Percentiles rank a stretch among this genome's conserved stretches.
Evolutionary conservation across 306 rosid species (phyloP).

Genomic region (Inga laurina): DNA sequence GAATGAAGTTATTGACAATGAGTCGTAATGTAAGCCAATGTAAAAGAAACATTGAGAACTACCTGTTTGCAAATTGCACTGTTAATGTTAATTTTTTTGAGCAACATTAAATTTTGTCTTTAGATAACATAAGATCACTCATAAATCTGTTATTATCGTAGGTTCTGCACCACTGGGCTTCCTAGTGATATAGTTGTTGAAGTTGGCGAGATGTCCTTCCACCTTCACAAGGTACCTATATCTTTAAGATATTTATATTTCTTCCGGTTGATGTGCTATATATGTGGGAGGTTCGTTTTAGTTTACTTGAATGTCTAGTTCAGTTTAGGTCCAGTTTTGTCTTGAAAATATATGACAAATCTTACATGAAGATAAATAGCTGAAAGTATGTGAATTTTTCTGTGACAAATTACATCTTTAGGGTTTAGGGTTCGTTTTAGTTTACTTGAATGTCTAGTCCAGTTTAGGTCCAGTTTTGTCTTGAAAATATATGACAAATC

Average conservation of each 20-base stretch:
- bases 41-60: background rate
- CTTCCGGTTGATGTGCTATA: slow-evolving; percentile 21
- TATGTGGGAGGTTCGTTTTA: background rate
- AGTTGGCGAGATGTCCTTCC: slow-evolving; percentile 95
- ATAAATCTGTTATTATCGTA: slow-evolving; percentile 31
- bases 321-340: background rate
- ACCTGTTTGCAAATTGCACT: background rate
- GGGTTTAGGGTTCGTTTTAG: background rate
- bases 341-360: background rate
- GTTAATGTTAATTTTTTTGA: background rate
- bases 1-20: background rate
- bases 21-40: background rate
- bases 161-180: slow-evolving; percentile 98
- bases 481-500: background rate
- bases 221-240: slow-evolving; percentile 87
- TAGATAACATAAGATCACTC: background rate
- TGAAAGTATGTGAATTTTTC: background rate
- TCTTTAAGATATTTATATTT: slow-evolving; percentile 15
- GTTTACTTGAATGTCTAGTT: slow-evolving; percentile 3
- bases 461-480: background rate
- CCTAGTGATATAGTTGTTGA: slow-evolving; percentile 93
- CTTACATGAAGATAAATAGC: slow-evolving; percentile 12
- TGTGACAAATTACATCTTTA: no score
- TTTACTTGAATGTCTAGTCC: background rate
- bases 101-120: background rate